These are phyloP conservation scores for Trametes villosa DNA, from an alignment of 768 basidiomycete genomes.

Conservation along the genomic window DNA sequence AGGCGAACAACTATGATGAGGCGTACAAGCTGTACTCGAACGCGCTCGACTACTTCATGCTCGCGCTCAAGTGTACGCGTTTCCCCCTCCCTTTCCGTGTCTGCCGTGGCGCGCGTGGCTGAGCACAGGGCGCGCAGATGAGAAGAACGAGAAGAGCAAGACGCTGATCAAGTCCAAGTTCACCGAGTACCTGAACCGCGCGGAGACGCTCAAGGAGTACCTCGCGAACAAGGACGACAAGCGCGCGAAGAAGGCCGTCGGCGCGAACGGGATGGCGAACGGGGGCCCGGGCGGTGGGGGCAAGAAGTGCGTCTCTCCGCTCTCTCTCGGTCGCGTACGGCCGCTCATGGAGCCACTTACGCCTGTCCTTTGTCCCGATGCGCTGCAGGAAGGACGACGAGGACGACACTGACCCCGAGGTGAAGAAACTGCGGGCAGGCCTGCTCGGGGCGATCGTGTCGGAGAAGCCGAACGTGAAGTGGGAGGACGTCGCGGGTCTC, in stretches of 20 bases:
- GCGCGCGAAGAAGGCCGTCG: constrained; percentile 52
- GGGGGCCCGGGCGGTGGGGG: constrained; percentile 42
- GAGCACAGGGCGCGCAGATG: constrained; percentile 52
- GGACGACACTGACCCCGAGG: constrained; percentile 87
- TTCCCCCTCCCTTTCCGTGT: not conserved
- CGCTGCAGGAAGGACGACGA: constrained; percentile 53
- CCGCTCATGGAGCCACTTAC: constrained; percentile 12
- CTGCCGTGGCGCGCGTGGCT: not conserved
- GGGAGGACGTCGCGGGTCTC: constrained; percentile 98
- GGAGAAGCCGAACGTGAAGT: constrained; percentile 94
- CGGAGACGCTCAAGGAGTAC: constrained; percentile 90
- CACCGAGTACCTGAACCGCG: constrained; percentile 87
- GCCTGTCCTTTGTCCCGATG: not conserved
- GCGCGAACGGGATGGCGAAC: constrained; percentile 48
- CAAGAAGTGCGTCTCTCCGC: constrained; percentile 40
- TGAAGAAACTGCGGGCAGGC: constrained; percentile 94
- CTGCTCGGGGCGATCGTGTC: constrained; percentile 86
- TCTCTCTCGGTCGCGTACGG: not conserved
- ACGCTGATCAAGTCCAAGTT: constrained; percentile 85
- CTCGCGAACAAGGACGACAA: constrained; percentile 70
- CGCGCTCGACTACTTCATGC: constrained; percentile 97
- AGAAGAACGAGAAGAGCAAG: constrained; percentile 95
- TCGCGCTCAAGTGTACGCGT: constrained; percentile 85
- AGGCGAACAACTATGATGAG: constrained; percentile 90
- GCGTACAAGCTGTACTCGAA: constrained; percentile 96